phyloP scores from a whole-genome alignment of 345 rosid genomes.

The Ceriops decandra region DNA sequence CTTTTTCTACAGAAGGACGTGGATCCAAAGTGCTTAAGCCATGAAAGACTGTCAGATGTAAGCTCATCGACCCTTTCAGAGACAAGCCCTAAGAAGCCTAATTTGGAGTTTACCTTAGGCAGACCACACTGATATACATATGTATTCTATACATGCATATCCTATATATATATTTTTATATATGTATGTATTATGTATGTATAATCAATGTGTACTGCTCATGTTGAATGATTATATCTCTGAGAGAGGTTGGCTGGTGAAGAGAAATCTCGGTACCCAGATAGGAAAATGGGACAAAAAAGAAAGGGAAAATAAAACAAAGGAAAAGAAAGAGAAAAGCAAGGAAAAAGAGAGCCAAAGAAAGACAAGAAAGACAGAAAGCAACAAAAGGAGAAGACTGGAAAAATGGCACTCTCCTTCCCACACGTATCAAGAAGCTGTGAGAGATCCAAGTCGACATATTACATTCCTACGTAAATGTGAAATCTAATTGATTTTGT shows the following conservation, averaged over 20 bases:
- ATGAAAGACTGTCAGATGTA: constrained; percentile 73
- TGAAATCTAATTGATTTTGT: constrained; percentile 51
- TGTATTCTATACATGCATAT: background rate
- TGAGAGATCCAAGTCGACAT: constrained; percentile 41
- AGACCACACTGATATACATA: constrained; percentile 55
- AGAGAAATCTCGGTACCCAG: constrained; percentile 58
- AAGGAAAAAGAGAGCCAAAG: constrained; percentile 43
- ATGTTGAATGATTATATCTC: constrained; percentile 38
- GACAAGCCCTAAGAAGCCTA: constrained; percentile 80
- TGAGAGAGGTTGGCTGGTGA: constrained; percentile 37
- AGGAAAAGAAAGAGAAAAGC: constrained; percentile 20
- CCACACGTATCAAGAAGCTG: constrained; percentile 12
- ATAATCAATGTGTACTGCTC: constrained; percentile 8
- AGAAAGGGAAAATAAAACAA: constrained; percentile 16
- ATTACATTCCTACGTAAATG: constrained; percentile 52
- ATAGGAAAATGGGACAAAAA: constrained; percentile 33
- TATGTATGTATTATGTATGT: background rate
- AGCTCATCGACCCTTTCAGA: constrained; percentile 73
- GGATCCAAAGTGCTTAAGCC: constrained; percentile 65
- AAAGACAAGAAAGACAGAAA: constrained; percentile 80
- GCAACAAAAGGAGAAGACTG: constrained; percentile 52
- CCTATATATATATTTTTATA: background rate
- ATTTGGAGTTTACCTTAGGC: constrained; percentile 94
- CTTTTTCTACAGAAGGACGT: constrained; percentile 45
- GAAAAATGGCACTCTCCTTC: constrained; percentile 39